Evolutionary conservation across 2,329 filamentous ascomycete species (phyloP).

Genomic region (Paracoccidioides lutzii): DNA sequence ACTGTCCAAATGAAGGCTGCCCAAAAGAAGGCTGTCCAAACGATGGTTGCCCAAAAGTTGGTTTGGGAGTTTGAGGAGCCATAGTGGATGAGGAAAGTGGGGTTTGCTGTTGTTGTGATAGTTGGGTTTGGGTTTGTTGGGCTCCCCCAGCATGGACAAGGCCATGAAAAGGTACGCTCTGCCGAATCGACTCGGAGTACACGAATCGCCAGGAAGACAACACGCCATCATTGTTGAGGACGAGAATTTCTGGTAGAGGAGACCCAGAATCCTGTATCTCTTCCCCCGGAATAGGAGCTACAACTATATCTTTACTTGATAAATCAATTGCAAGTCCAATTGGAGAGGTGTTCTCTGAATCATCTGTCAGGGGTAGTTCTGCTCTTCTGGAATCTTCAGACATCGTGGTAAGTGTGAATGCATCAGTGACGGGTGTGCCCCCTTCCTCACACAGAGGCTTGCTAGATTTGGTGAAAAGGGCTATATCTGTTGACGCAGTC

Average conservation of each 20-base stretch:
- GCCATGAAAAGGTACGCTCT: constrained; percentile 60
- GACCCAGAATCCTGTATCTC: constrained; percentile 66
- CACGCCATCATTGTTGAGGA: constrained; percentile 79
- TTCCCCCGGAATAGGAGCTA: constrained; percentile 62
- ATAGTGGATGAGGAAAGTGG: constrained; percentile 8
- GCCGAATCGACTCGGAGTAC: constrained; percentile 72
- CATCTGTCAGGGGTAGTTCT: constrained; percentile 56
- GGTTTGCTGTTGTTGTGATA: constrained; percentile 13
- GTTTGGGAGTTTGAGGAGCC: constrained; percentile 11
- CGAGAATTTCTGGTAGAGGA: constrained; percentile 71
- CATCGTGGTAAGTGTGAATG: constrained; percentile 62
- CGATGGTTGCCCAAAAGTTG: constrained; percentile 10
- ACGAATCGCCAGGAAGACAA: constrained; percentile 83
- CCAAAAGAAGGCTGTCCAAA: constrained; percentile 19
- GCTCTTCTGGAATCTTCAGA: constrained; percentile 63
- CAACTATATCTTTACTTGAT: constrained; percentile 66
- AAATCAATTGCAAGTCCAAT: constrained; percentile 74
- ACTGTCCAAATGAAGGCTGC: constrained; percentile 2
- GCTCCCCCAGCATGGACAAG: constrained; percentile 35
- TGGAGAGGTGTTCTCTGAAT: constrained; percentile 56
- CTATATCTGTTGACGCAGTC: constrained; percentile 66
- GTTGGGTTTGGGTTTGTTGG: constrained; percentile 20
- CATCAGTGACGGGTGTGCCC: constrained; percentile 48
- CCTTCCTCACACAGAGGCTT: constrained; percentile 50
- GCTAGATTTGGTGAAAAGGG: constrained; percentile 62